Evolutionary conservation across 2,329 filamentous ascomycete genomes (phyloP).

Genomic region (Colletotrichum aenigma): DNA sequence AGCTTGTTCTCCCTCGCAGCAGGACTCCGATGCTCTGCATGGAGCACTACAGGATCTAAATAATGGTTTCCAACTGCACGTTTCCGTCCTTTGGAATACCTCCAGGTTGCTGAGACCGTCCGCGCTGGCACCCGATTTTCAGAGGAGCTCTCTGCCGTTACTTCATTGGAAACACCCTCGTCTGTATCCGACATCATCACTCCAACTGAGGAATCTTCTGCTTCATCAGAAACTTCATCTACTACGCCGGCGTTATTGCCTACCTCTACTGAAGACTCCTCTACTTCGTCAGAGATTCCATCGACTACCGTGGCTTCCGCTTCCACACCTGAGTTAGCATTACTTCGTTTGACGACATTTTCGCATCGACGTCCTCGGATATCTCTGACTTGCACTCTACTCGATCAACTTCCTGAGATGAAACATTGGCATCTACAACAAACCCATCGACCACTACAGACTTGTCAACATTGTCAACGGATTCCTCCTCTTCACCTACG

Average conservation of each 20-base stretch:
- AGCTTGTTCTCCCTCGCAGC: background rate
- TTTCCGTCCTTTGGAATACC: background rate
- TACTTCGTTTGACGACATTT: background rate
- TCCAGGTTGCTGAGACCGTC: background rate
- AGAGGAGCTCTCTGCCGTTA: background rate
- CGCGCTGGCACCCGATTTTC: no score
- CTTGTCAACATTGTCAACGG: background rate
- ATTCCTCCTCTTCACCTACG: background rate
- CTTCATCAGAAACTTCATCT: no score
- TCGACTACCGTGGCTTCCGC: no score
- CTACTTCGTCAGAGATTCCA: no score
- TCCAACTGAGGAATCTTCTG: no score
- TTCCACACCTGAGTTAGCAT: background rate
- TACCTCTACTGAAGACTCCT: no score
- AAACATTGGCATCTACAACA: background rate
- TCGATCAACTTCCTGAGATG: background rate
- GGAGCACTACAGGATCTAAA: background rate
- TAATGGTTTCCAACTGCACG: background rate
- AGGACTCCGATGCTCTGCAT: background rate
- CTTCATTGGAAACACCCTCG: accelerated
- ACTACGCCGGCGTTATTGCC: accelerated
- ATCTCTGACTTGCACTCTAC: background rate
- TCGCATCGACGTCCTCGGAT: accelerated
- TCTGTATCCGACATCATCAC: no score
- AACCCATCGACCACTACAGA: background rate